phyloP scores from a whole-genome alignment of 331 rosid genomes.

The Dryas integrifolia region DNA sequence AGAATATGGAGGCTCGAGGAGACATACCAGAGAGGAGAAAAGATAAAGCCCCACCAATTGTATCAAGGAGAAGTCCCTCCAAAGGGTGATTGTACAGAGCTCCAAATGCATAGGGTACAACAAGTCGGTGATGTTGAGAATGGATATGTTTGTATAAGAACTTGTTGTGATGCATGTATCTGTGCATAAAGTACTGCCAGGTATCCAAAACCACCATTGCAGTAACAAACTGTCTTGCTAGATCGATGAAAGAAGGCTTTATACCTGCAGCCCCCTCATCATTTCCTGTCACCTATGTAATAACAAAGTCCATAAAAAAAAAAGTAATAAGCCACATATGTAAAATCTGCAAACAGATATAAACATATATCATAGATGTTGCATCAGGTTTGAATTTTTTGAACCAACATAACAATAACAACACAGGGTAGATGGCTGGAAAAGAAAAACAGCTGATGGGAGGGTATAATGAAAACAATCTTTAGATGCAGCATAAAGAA shows the following conservation, averaged over 20 bases:
- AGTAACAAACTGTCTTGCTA: slow-evolving; percentile 63
- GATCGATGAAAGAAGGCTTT: slow-evolving; percentile 43
- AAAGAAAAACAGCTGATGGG: slow-evolving; percentile 7
- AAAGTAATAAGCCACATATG: slow-evolving; percentile 8
- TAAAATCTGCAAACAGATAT: not conserved
- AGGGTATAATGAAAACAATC: not conserved
- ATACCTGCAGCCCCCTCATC: slow-evolving; percentile 38
- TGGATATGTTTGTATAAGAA: slow-evolving; percentile 89
- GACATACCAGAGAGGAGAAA: slow-evolving; percentile 88
- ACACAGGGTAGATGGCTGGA: not conserved
- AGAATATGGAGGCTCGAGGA: slow-evolving; percentile 82
- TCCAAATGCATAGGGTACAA: slow-evolving; percentile 88
- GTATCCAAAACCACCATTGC: slow-evolving; percentile 92
- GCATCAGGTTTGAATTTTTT: not conserved
- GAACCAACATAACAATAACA: not conserved
- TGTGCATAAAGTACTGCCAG: slow-evolving; percentile 95
- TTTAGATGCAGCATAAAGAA: not conserved
- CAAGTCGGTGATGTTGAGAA: slow-evolving; percentile 84
- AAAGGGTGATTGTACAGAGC: slow-evolving; percentile 91
- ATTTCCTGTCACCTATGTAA: slow-evolving; percentile 64
- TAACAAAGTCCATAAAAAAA: slow-evolving; percentile 17
- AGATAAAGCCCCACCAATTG: slow-evolving; percentile 89
- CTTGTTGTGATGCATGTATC: slow-evolving; percentile 96
- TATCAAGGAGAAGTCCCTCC: slow-evolving; percentile 93
- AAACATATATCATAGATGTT: not conserved